Evolutionary conservation across 2,329 filamentous ascomycete genomes (phyloP), one percentile per base, ranked within the genome.

Genomic region (Ascocoryne sarcoides): DNA sequence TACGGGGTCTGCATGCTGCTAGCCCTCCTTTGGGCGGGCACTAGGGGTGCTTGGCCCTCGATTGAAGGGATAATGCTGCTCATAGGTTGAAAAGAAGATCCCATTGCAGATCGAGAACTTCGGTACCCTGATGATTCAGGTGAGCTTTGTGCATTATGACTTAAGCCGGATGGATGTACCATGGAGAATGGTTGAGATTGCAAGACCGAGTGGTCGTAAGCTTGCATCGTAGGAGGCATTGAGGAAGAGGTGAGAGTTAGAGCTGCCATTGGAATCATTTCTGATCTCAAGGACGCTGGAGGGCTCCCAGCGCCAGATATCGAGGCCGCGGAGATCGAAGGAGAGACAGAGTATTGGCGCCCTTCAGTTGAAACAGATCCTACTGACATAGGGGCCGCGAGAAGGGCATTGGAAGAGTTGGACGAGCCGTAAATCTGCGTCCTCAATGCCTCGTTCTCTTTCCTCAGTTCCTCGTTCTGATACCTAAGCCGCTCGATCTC

Each of bases 401-500:
- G 44, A 14, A 56, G 32, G 30, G 52, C 48, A 30, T 40, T 45
- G n/a, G 52, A 47, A 4, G 47, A 45, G 5, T 55, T 56, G 36
- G 57, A 59, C 12, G 56, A 58, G 7, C 56, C 58, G 45, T 62
- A 63, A 23, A 60, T 43, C 39, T 60, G 57, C 40, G 58, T 49
- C 43, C 56, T 57, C 17, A 66, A 49, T 16, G 58, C 49, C 44
- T 66, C 61, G 42, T 66, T 66, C 43, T 67, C 62, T 47, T 59
- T 54, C 32, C 53, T 53, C 15, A 67, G 58, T 32, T 64, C 61
- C 4, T 60, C 56, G 32, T 65, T 65, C 36, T 65, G 60, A 35
- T 56, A 60, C 36, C 62, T 57, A 34, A 67, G 54, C 4, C 59
- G 58, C 38, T 65, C 60, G 31, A 67, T 60, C 49, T 65, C 62